Conservation (phyloP, 345 rosid species). For the Draba incana region DNA sequence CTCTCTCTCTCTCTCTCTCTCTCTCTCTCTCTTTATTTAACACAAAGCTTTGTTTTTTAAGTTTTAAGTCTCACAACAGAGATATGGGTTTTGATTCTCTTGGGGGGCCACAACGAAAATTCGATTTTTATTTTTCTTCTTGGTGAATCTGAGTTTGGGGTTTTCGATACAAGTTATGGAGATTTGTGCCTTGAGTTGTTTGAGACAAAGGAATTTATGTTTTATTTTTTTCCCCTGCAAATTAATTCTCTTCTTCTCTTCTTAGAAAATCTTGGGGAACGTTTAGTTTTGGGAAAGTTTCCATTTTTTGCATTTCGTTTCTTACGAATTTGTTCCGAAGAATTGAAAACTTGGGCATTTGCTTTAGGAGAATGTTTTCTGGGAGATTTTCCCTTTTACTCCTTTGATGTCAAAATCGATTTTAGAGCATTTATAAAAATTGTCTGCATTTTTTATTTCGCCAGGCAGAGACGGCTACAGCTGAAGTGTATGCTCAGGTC, state of each 20-base stretch:
- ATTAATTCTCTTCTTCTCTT: background rate
- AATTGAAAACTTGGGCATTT: background rate
- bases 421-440: background rate
- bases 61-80: too few species aligned
- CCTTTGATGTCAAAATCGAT: background rate
- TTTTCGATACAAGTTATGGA: constrained; percentile 32
- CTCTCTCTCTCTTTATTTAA: background rate
- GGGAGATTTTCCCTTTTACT: constrained; percentile 3
- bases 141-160: constrained; percentile 31
- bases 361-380: background rate
- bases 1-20: background rate
- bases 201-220: constrained; percentile 27
- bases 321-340: background rate
- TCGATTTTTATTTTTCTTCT: background rate
- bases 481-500: constrained; percentile 95
- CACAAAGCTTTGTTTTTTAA: background rate
- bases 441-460: constrained; percentile 20
- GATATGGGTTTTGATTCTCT: constrained; percentile 16
- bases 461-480: constrained; percentile 90
- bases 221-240: background rate
- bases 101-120: background rate
- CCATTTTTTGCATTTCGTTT: background rate
- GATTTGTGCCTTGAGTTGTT: constrained; percentile 35
- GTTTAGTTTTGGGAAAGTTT: constrained; percentile 5
- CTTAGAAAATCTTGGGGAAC: background rate